Percentiles rank a stretch among this genome's conserved stretches.
phyloP scores from a whole-genome alignment of 306 rosid genomes.

The Alnus glutinosa region DNA sequence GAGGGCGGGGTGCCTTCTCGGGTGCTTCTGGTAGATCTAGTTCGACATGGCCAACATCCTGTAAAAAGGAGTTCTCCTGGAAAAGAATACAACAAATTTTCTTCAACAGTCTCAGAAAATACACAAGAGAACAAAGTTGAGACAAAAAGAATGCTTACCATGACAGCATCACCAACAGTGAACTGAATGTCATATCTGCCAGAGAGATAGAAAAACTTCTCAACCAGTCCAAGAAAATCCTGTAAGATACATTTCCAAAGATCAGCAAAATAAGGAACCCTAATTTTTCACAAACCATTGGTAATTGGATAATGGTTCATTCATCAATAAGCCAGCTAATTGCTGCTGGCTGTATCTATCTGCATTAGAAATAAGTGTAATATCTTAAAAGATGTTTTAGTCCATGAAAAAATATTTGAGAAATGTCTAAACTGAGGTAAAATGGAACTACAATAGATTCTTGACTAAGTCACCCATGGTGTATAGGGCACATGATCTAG shows the following conservation, averaged over 20 bases:
- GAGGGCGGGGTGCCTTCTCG: slow-evolving; percentile 85
- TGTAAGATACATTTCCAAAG: slow-evolving; percentile 32
- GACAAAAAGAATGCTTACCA: slow-evolving; percentile 58
- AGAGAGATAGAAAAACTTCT: slow-evolving; percentile 87
- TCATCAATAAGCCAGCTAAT: background rate
- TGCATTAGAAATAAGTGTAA: background rate
- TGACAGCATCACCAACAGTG: slow-evolving; percentile 89
- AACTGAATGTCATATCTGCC: slow-evolving; percentile 86
- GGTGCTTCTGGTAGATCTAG: slow-evolving; percentile 98
- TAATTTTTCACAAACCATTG: background rate
- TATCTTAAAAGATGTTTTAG: background rate
- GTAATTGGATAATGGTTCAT: background rate
- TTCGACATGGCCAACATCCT: slow-evolving; percentile 67
- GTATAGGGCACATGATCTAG: background rate
- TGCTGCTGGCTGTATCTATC: background rate
- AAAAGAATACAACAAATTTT: slow-evolving; percentile 24
- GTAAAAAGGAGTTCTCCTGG: slow-evolving; percentile 94
- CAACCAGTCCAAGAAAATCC: slow-evolving; percentile 96
- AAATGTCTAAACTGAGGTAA: background rate
- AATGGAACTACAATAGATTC: background rate
- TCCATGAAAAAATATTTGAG: background rate
- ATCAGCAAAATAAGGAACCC: slow-evolving; percentile 36
- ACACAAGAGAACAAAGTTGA: background rate
- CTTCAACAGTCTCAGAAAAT: slow-evolving; percentile 24
- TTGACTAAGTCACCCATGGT: background rate